phyloP scores from a whole-genome alignment of 768 basidiomycete species.

The Trametes sanguinea region DNA sequence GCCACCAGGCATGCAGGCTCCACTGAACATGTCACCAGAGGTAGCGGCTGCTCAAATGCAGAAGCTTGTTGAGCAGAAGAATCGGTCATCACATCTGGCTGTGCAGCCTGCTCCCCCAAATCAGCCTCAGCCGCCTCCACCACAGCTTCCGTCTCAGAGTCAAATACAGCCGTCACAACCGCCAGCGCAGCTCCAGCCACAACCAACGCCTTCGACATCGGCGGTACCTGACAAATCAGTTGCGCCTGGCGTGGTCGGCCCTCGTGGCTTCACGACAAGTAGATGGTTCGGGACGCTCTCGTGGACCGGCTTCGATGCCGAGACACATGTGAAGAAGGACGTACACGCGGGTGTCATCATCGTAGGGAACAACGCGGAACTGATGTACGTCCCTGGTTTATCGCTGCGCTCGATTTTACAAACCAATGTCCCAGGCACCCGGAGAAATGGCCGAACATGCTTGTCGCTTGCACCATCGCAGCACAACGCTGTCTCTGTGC shows the following conservation, averaged over 20 bases:
- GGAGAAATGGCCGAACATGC: conserved; percentile 53
- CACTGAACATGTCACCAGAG: conserved; percentile 21
- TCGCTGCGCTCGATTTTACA: no score
- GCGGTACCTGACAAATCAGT: neutral
- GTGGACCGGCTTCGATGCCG: conserved; percentile 44
- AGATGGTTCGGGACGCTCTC: conserved; percentile 53
- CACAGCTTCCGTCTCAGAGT: neutral
- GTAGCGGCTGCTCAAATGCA: conserved; percentile 44
- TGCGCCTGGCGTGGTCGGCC: neutral
- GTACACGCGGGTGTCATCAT: conserved; percentile 44
- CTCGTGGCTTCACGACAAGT: neutral
- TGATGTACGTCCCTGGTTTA: conserved; percentile 37
- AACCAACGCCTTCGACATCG: neutral
- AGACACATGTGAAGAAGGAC: conserved; percentile 42
- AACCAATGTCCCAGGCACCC: conserved; percentile 40
- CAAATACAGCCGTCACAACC: conserved; percentile 14
- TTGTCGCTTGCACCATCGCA: conserved; percentile 48
- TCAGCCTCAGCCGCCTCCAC: conserved; percentile 19
- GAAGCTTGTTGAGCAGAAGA: conserved; percentile 51
- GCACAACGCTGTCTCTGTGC: conserved; percentile 41
- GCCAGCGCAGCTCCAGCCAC: neutral
- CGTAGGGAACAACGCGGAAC: conserved; percentile 26
- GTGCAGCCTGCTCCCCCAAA: conserved; percentile 14
- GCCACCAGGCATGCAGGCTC: conserved; percentile 1
- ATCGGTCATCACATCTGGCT: conserved; percentile 29